Conservation (phyloP, 2,329 filamentous ascomycete species). For the Penicillium sp. region DNA sequence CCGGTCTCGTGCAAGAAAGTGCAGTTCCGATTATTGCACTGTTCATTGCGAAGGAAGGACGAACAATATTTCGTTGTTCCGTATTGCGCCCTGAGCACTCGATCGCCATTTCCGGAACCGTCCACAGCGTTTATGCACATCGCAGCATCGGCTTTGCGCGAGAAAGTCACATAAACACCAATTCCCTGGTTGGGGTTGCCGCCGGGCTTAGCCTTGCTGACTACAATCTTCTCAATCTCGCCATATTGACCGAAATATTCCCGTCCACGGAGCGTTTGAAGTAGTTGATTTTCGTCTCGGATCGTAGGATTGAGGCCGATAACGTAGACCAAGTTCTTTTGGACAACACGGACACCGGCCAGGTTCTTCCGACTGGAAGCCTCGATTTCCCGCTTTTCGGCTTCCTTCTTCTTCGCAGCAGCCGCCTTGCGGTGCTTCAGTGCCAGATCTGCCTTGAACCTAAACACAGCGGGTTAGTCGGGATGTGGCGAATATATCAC, state of each 20-base stretch:
- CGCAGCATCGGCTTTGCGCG: conserved; percentile 79
- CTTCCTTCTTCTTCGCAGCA: conserved; percentile 82
- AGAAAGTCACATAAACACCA: conserved; percentile 97
- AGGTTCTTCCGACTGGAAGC: conserved; percentile 92
- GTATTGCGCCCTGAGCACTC: conserved; percentile 64
- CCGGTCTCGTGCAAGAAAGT: conserved; percentile 97
- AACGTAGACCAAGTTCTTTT: conserved; percentile 98
- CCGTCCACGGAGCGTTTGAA: conserved; percentile 78
- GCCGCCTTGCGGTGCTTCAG: conserved; percentile 85
- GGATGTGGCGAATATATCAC: conserved; percentile 5
- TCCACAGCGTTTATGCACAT: conserved; percentile 87
- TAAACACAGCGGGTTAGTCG: conserved; percentile 23
- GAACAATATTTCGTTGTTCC: conserved; percentile 99
- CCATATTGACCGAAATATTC: conserved; percentile 98
- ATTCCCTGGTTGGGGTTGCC: conserved; percentile 67
- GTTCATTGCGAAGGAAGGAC: conserved; percentile 86
- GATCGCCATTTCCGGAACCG: conserved; percentile 81
- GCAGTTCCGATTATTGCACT: conserved; percentile 89
- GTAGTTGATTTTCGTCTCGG: conserved; percentile 73
- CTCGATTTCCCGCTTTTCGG: conserved; percentile 90
- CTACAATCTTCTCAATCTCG: conserved; percentile 96
- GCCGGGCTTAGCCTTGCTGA: conserved; percentile 83
- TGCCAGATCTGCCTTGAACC: conserved; percentile 44
- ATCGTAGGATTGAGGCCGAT: conserved; percentile 87
- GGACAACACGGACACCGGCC: conserved; percentile 86